Percentiles rank a stretch among this genome's conserved stretches.
Conservation (phyloP, 257 asterid genomes). For the Prunella vulgaris region DNA sequence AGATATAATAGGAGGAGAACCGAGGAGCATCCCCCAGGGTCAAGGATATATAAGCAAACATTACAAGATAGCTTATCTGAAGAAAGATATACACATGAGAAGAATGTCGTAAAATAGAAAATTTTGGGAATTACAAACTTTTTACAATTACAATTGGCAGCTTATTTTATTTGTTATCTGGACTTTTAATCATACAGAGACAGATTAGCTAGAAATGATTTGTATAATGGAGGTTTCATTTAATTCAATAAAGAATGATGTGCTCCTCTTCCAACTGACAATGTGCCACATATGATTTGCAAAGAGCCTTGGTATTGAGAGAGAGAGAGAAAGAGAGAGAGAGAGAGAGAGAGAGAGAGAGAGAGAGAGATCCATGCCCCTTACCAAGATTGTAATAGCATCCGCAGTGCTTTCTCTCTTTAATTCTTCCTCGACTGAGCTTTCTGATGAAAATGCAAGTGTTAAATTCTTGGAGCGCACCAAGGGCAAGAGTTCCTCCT, state of each 20-base stretch:
- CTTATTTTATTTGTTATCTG: not conserved
- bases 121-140: not conserved
- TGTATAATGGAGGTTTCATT: not conserved
- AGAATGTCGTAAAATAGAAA: not conserved
- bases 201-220: not conserved
- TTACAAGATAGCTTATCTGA: conserved; percentile 99
- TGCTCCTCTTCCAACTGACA: not conserved
- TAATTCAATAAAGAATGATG: not conserved
- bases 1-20: conserved; percentile 69
- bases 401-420: conserved; percentile 99
- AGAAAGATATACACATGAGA: conserved; percentile 14
- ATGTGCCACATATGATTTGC: not conserved
- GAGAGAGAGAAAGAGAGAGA: conserved; percentile 14
- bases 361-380: conserved; percentile 12
- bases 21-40: conserved; percentile 90
- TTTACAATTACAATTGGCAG: not conserved
- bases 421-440: conserved; percentile 93
- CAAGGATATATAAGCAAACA: conserved; percentile 99
- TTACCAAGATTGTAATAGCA: conserved; percentile 91
- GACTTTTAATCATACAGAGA: not conserved
- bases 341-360: not conserved
- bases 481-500: conserved; percentile 90
- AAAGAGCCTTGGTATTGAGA: not conserved
- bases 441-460: conserved; percentile 87
- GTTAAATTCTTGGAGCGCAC: conserved; percentile 70